Evolutionary conservation across 1,139 yeast genomes (phyloP), one percentile per base, ranked within the genome.

Genomic region (Kodamaea ohmeri): DNA sequence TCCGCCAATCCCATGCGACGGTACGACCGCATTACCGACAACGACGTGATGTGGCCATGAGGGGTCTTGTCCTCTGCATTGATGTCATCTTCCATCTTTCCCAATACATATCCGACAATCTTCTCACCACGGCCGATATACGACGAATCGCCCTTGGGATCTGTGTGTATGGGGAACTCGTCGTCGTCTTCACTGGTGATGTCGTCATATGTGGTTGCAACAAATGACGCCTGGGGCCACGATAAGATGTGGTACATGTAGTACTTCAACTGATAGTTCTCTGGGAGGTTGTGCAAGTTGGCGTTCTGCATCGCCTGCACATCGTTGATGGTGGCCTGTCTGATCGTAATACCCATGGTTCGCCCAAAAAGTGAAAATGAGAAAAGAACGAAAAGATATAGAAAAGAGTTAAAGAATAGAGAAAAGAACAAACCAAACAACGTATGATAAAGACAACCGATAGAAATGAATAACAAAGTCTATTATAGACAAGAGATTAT

Each of bases 141-240:
- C 15, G 83, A 69, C 1, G 75, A 57, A 50, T 76, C 81, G 3
- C 72, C 73, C 46, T 76, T 76, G 4, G 71, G 67, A 40, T 76
- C 76, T 34, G 61, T 61, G 17, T 56, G 47, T 7, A 47, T 42
- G 9, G 57, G 54, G 11, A 52, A 56, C 32, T 50, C 46, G 20
- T 58, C 64, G 4, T 53, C 61, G 18, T 55, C 58, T 11, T 62
- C 46, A 16, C 36, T 38, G n/a, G 45, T 45, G 16, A 55, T 51
- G 34, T 60, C 64, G 39, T 70, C 75, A 51, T 64, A 80, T 1
- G 94, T 86, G 1, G 94, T 83, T 17, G 98, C 98, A 25, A 92
- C 98, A 66, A 83, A 92, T 36, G 96, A 87, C 6, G 95, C 95
- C 60, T 92, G 96, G 2, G 99, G 98, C 98, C 98, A 92, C 30